Percentiles rank a stretch among this genome's conserved stretches.
Evolutionary conservation across 345 rosid genomes (phyloP).

Genomic region (Moricandia arvensis): DNA sequence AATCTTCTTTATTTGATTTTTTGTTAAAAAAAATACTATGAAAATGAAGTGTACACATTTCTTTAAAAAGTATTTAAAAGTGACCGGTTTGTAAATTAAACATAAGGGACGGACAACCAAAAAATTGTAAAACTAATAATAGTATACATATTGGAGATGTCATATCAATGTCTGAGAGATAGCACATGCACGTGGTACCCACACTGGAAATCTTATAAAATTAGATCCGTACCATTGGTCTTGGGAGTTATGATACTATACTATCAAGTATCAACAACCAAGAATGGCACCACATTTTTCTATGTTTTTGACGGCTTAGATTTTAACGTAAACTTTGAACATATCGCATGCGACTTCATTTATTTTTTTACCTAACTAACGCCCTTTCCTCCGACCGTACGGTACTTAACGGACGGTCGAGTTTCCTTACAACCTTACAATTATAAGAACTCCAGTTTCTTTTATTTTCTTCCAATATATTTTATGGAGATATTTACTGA

Average conservation of each 20-base stretch:
- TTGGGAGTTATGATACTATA: conserved; percentile 11
- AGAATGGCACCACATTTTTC: neutral
- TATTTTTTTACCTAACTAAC: neutral
- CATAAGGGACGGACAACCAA: no score
- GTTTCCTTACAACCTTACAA: conserved; percentile 25
- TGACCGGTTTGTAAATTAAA: neutral
- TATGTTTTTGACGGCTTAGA: conserved; percentile 15
- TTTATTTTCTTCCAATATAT: neutral
- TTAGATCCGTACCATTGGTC: neutral
- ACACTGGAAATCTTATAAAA: neutral
- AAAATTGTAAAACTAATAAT: no score
- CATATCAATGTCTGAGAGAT: conserved; percentile 4
- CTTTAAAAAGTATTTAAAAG: neutral
- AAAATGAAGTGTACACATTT: neutral
- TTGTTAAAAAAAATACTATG: no score
- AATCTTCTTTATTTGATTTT: no score
- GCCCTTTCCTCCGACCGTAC: conserved; percentile 18
- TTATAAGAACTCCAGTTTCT: neutral
- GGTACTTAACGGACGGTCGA: conserved; percentile 20
- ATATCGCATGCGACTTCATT: neutral
- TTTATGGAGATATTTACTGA: neutral
- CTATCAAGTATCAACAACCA: neutral
- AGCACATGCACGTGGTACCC: conserved; percentile 27
- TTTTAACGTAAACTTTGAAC: neutral
- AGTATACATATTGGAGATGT: conserved; percentile 1